Percentiles rank a stretch among this genome's conserved stretches.
These are phyloP conservation scores for Cyberlindnera nakhonratchasimensis DNA, from an alignment of 805 yeast genomes.

Conservation along the genomic window DNA sequence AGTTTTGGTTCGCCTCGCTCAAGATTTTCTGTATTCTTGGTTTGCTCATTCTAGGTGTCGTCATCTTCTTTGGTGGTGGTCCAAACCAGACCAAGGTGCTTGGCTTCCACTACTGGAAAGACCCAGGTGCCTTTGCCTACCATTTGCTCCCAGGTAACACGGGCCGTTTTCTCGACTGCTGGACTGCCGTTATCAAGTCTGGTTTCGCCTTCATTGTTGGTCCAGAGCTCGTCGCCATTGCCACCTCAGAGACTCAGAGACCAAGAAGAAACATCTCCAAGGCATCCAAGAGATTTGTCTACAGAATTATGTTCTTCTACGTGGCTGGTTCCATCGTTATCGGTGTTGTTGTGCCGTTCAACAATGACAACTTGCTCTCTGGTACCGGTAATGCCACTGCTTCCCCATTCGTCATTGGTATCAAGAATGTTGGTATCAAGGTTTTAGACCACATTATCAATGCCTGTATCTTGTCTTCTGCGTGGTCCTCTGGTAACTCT, in stretches of 20 bases:
- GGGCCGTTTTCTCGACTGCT: slow-evolving; percentile 61
- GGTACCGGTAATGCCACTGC: slow-evolving; percentile 60
- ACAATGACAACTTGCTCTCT: slow-evolving; percentile 48
- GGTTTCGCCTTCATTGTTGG: slow-evolving; percentile 63
- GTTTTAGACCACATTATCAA: slow-evolving; percentile 76
- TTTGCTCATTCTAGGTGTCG: slow-evolving; percentile 51
- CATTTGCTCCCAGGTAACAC: slow-evolving; percentile 48
- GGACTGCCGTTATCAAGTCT: slow-evolving; percentile 60
- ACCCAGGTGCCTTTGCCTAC: slow-evolving; percentile 54
- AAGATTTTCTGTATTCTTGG: slow-evolving; percentile 66
- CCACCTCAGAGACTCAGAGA: slow-evolving; percentile 55
- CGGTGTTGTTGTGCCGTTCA: slow-evolving; percentile 62
- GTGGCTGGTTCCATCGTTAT: slow-evolving; percentile 63
- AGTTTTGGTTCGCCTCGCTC: slow-evolving; percentile 58
- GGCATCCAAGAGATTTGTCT: slow-evolving; percentile 52
- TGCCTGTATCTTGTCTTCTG: slow-evolving; percentile 73
- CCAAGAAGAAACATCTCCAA: slow-evolving; percentile 61
- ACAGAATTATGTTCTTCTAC: slow-evolving; percentile 58
- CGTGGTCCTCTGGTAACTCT: slow-evolving; percentile 79
- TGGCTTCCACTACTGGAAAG: slow-evolving; percentile 66
- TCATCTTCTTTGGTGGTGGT: slow-evolving; percentile 65
- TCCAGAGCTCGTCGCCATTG: slow-evolving; percentile 58
- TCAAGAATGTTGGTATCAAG: slow-evolving; percentile 58
- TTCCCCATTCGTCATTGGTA: slow-evolving; percentile 84
- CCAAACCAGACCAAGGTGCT: slow-evolving; percentile 49